A percentile compares a stretch with the other conserved stretches of the same genome.
phyloP scores from a whole-genome alignment of 2,329 filamentous ascomycete genomes.

The Diaporthe sp. region DNA sequence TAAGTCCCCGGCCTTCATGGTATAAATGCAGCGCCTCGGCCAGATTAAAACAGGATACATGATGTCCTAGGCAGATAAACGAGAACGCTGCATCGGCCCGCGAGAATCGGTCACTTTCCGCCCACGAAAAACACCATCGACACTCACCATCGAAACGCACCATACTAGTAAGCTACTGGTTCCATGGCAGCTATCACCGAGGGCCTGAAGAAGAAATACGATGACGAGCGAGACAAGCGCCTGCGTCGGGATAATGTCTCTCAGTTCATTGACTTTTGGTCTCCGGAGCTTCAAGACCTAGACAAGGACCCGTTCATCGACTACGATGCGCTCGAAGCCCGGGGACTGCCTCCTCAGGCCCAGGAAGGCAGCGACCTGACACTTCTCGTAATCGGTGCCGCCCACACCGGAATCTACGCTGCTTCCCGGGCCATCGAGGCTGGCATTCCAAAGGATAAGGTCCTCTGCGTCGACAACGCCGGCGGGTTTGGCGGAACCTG shows the following conservation, averaged over 20 bases:
- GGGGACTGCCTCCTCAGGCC: not conserved
- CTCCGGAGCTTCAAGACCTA: not conserved
- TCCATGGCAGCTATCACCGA: not conserved
- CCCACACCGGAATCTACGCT: not conserved
- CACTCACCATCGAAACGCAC: too few species aligned
- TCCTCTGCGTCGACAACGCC: slow-evolving; percentile 4
- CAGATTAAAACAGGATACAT: not conserved
- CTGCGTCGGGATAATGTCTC: not conserved
- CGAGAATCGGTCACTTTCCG: not conserved
- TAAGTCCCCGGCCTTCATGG: not conserved
- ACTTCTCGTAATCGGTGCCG: not conserved
- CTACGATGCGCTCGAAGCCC: slow-evolving; percentile 7
- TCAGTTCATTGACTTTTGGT: slow-evolving; percentile 6
- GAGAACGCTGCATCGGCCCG: not conserved
- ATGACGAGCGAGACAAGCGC: slow-evolving; percentile 7
- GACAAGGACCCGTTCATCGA: not conserved
- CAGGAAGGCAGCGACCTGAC: not conserved
- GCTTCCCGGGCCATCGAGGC: slow-evolving; percentile 2
- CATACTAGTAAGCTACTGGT: not conserved
- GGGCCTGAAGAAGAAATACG: not conserved
- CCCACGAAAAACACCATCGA: not conserved
- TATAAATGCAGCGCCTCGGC: not conserved
- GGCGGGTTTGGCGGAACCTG: slow-evolving; percentile 29
- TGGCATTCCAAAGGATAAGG: not conserved
- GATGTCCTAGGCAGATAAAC: too few species aligned